phyloP scores from a whole-genome alignment of 2,329 filamentous ascomycete genomes.

The Akanthomyces lecanii region DNA sequence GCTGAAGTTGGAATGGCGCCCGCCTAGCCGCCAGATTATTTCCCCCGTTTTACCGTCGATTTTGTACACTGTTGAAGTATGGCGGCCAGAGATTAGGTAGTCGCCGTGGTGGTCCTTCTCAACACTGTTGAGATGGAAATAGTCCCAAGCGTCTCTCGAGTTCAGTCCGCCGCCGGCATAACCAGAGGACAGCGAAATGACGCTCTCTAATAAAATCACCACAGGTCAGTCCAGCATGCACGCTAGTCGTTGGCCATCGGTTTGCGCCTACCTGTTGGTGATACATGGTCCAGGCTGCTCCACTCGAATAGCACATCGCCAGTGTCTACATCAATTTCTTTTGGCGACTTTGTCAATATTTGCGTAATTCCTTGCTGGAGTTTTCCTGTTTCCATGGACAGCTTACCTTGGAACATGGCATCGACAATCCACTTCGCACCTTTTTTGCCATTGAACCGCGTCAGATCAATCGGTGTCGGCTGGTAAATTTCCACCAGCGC shows the following conservation, averaged over 20 bases:
- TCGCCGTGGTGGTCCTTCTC: conserved; percentile 32
- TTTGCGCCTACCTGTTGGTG: conserved; percentile 23
- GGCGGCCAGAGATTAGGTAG: conserved; percentile 50
- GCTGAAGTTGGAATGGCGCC: conserved; percentile 21
- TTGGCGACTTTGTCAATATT: too few relatives aligned
- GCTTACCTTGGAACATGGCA: conserved; percentile 51
- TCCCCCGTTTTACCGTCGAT: conserved; percentile 44
- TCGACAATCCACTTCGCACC: conserved; percentile 54
- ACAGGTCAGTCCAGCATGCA: too few relatives aligned
- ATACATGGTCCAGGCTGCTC: conserved; percentile 25
- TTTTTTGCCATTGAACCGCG: conserved; percentile 39
- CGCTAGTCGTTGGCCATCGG: background rate
- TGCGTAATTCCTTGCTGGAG: too few relatives aligned
- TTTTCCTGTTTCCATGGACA: too few relatives aligned
- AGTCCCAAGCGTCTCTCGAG: conserved; percentile 31
- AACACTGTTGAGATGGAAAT: conserved; percentile 2
- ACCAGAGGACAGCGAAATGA: conserved; percentile 43
- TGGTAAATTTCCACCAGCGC: conserved; percentile 52
- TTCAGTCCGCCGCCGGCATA: conserved; percentile 33
- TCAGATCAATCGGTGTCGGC: conserved; percentile 42
- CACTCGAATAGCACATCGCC: conserved; percentile 48
- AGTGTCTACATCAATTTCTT: conserved; percentile 43
- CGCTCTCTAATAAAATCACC: conserved; percentile 31
- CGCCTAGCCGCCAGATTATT: conserved; percentile 52
- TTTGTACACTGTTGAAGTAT: conserved; percentile 43